phyloP scores from a whole-genome alignment of 164 flowering plant genomes.

The Santalum album region DNA sequence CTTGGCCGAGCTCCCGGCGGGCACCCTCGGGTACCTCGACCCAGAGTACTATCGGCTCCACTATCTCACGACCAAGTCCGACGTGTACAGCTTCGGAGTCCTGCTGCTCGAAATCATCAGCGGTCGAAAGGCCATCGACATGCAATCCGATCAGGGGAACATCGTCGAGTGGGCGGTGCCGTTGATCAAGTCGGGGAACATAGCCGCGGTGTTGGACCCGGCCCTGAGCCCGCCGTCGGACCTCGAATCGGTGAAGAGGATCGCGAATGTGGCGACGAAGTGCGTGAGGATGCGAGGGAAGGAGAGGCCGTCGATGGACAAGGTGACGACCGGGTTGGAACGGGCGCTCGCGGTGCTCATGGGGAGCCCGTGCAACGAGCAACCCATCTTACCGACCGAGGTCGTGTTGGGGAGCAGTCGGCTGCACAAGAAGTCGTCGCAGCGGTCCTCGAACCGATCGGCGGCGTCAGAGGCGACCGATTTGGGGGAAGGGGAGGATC shows the following conservation, averaged over 20 bases:
- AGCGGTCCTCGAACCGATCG: slow-evolving; percentile 63
- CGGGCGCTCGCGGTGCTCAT: slow-evolving; percentile 72
- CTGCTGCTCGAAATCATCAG: slow-evolving; percentile 78
- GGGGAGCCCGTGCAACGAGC: slow-evolving; percentile 82
- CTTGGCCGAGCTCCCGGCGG: slow-evolving; percentile 86
- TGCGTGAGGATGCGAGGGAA: slow-evolving; percentile 96
- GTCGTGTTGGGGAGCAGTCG: slow-evolving; percentile 86
- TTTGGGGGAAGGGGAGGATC: slow-evolving; percentile 62
- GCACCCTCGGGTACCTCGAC: slow-evolving; percentile 90
- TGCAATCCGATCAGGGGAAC: slow-evolving; percentile 83
- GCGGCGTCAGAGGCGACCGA: slow-evolving; percentile 53
- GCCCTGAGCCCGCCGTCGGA: slow-evolving; percentile 55
- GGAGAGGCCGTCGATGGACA: slow-evolving; percentile 97
- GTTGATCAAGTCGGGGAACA: slow-evolving; percentile 59
- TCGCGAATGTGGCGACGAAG: slow-evolving; percentile 72
- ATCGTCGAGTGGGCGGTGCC: slow-evolving; percentile 99
- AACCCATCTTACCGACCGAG: slow-evolving; percentile 87
- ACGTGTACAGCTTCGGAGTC: slow-evolving; percentile 93
- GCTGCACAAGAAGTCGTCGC: slow-evolving; percentile 83
- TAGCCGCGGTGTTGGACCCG: slow-evolving; percentile 63
- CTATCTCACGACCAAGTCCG: slow-evolving; percentile 88
- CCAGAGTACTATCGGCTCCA: slow-evolving; percentile 94
- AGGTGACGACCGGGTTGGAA: slow-evolving; percentile 83
- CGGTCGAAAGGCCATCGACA: slow-evolving; percentile 86
- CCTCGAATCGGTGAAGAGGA: slow-evolving; percentile 59